A percentile compares a stretch with the other conserved stretches of the same genome.
These are phyloP conservation scores for Russula dissimulans DNA, from an alignment of 768 basidiomycete species.

Conservation along the genomic window DNA sequence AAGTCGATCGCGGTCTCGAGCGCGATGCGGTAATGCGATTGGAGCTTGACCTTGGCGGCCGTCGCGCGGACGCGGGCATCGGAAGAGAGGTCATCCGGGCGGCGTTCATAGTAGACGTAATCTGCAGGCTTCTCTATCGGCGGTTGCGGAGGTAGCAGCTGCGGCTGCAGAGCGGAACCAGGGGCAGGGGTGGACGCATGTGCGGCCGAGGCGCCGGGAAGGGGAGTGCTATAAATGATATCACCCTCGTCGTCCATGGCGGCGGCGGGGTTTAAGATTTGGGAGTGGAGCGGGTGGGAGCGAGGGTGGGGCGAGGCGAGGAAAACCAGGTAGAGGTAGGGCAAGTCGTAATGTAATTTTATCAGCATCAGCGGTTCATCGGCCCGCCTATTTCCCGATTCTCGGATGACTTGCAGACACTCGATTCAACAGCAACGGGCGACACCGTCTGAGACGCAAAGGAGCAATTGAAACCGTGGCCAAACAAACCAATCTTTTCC, in stretches of 20 bases:
- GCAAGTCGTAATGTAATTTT: too few species aligned
- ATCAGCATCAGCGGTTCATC: too few species aligned
- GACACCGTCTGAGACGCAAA: too few species aligned
- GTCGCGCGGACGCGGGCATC: conserved; percentile 78
- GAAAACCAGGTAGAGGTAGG: not conserved
- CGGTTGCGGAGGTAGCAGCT: not conserved
- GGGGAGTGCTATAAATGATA: conserved; percentile 18
- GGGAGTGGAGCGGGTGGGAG: not conserved
- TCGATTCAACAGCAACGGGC: too few species aligned
- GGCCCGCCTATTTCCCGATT: too few species aligned
- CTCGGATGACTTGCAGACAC: too few species aligned
- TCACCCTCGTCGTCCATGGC: conserved; percentile 14
- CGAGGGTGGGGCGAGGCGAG: not conserved
- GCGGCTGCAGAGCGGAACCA: not conserved
- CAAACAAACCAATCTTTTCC: not conserved
- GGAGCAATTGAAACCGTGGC: too few species aligned
- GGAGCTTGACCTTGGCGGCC: conserved; percentile 87
- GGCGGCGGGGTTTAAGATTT: not conserved
- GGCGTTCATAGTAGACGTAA: conserved; percentile 92
- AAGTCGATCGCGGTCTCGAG: conserved; percentile 96
- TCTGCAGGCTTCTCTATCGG: conserved; percentile 40
- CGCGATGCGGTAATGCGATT: conserved; percentile 92
- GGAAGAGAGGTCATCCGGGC: conserved; percentile 64
- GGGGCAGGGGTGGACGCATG: not conserved
- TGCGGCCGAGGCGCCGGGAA: conserved; percentile 3